A percentile compares a stretch with the other conserved stretches of the same genome.
These are phyloP conservation scores for Tilletia caries DNA, from an alignment of 1,284 basidiomycete species.

Conservation along the genomic window DNA sequence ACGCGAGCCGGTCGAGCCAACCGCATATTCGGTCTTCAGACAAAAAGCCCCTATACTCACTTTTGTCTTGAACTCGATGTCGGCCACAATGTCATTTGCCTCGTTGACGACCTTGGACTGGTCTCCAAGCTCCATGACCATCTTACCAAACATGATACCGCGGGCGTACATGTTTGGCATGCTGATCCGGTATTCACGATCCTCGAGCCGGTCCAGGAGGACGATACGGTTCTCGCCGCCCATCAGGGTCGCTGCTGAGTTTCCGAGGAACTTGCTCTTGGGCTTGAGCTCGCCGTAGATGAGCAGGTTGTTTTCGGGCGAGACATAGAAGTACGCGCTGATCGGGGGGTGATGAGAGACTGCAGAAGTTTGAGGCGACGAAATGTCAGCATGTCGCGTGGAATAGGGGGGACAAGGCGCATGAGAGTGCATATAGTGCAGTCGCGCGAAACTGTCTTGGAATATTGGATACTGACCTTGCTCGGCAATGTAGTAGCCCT, in stretches of 20 bases:
- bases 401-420: not conserved
- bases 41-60: not conserved
- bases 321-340: conserved; percentile 94
- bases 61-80: conserved; percentile 97
- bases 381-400: no score
- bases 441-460: not conserved
- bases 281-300: conserved; percentile 92
- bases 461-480: conserved; percentile 65
- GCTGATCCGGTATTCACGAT: conserved; percentile 48
- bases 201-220: conserved; percentile 43
- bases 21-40: no score
- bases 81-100: conserved; percentile 69
- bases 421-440: no score
- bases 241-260: conserved; percentile 65
- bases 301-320: conserved; percentile 73
- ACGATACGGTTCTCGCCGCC: conserved; percentile 74
- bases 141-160: conserved; percentile 95
- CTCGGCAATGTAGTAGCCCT: conserved; percentile 95
- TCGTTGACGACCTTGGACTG: conserved; percentile 80
- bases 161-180: conserved; percentile 69
- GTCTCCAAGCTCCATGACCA: conserved; percentile 95
- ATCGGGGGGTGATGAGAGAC: conserved; percentile 92
- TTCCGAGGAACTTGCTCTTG: conserved; percentile 93
- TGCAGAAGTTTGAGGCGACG: no score
- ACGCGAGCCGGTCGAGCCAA: not conserved